Base-by-base conservation (phyloP, 179 eudicot species). In the Beta lomatogona region DNA sequence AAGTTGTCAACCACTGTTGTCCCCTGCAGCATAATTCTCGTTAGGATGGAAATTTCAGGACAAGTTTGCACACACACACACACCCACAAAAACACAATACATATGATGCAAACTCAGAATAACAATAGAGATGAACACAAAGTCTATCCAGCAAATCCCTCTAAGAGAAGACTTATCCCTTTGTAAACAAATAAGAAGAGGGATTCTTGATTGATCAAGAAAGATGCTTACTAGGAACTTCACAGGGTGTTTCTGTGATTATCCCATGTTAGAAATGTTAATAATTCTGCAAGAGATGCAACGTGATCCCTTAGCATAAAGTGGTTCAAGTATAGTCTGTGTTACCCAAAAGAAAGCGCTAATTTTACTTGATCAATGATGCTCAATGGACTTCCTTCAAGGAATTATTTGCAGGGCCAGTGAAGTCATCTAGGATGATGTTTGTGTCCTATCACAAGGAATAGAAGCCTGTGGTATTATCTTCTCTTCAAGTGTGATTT, bases 1-100 rank as follows among this genome's bases (percentile, higher is more conserved):
- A 96, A 87, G 89, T 96, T 96, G 87, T 96, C 98, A 59, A 96
- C 89, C 80, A 92, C 88, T 76, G 99, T 94, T 66, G 97, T 92
- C 46, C 98, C 97, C 99, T 96, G 85, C 45, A 79, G 86, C 68
- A 80, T 71, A 76, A 64, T 72, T 44, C 21, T 68, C 31, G n/a
- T 70, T 60, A 69, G 65, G 54, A 55, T 71, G 46, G 21, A 50
- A 76, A 53, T 36, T 36, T 36, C 41, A 0, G 41, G 2, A 36
- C 41, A 36, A 36, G 41, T 54, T 64, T n/a, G 9, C n/a, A 52
- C 5, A 36, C 41, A 36, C 41, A 36, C 41, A 36, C 41, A 36
- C 41, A 36, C 41, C 0, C 41, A 36, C 41, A 36, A 66, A 65
- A 75, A 16, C 55, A 19, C 28, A 15, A 2, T 22, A 65, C 19